A percentile compares a stretch with the other conserved stretches of the same genome.
These are phyloP conservation scores for Olyra latifolia DNA, from an alignment of 176 grass and related monocot species.

Conservation along the genomic window DNA sequence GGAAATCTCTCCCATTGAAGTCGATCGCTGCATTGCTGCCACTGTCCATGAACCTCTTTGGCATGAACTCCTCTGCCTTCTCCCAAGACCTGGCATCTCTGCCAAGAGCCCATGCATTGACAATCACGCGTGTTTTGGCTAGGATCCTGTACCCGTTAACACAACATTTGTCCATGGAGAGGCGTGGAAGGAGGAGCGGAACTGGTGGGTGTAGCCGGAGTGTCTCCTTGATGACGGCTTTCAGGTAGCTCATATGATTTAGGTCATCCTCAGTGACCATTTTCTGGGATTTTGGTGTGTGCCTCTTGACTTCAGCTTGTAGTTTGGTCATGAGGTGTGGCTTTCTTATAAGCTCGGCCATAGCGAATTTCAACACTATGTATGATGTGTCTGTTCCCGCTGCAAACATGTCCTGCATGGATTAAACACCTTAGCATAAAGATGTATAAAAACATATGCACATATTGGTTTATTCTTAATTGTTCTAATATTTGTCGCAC, in stretches of 20 bases:
- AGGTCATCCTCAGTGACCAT: constrained; percentile 21
- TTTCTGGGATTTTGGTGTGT: background rate
- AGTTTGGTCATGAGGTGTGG: constrained; percentile 31
- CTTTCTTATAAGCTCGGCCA: constrained; percentile 40
- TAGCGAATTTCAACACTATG: constrained; percentile 33
- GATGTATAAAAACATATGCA: background rate
- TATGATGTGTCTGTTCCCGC: constrained; percentile 41
- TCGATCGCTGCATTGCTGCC: background rate
- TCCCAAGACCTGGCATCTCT: constrained; percentile 35
- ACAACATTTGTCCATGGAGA: constrained; percentile 19
- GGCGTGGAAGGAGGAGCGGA: constrained; percentile 35
- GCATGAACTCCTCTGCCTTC: constrained; percentile 28
- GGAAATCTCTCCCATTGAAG: constrained; percentile 33
- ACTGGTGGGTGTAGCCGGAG: constrained; percentile 35
- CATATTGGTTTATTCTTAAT: background rate
- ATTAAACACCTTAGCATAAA: background rate
- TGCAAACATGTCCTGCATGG: constrained; percentile 41
- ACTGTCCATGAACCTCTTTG: constrained; percentile 25
- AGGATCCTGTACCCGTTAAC: constrained; percentile 36
- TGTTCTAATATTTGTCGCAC: background rate
- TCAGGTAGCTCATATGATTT: constrained; percentile 15
- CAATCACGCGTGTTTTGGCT: constrained; percentile 19
- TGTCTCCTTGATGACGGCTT: too few relatives aligned
- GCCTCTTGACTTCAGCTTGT: constrained; percentile 25
- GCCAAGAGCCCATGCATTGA: constrained; percentile 41